These are phyloP conservation scores for Amanita molliuscula DNA, from an alignment of 768 basidiomycete species.

Conservation along the genomic window DNA sequence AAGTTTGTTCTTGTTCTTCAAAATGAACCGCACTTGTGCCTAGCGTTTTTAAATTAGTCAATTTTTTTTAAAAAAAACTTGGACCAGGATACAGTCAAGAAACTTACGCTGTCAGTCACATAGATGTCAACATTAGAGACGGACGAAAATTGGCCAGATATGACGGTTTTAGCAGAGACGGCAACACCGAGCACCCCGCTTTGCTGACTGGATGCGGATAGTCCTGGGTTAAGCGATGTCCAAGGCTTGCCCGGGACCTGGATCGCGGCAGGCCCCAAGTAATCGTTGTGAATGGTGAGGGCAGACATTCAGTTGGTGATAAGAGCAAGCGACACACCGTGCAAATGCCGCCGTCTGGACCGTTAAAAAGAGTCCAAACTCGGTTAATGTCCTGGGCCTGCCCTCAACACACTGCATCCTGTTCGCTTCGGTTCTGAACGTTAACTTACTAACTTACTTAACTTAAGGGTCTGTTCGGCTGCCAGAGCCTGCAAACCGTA, in stretches of 20 bases:
- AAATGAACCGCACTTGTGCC: background rate
- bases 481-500: too few relatives aligned
- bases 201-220: background rate
- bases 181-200: background rate
- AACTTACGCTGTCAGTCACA: background rate
- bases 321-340: background rate
- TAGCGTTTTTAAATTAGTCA: background rate
- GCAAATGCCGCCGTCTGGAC: too few relatives aligned
- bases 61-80: background rate
- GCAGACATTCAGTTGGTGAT: background rate
- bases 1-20: background rate
- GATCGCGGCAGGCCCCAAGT: background rate
- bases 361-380: too few relatives aligned
- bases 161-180: background rate
- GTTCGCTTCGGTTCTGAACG: background rate
- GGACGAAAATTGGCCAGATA: background rate
- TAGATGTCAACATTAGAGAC: background rate
- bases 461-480: too few relatives aligned
- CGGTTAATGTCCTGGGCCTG: background rate
- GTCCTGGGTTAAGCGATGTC: background rate
- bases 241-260: background rate
- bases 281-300: background rate
- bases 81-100: background rate
- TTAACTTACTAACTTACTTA: too few relatives aligned
- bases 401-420: background rate